Evolutionary conservation across 2,329 filamentous ascomycete species (phyloP), one percentile per base, ranked within the genome.

Genomic region (Waltergamsia citrina): DNA sequence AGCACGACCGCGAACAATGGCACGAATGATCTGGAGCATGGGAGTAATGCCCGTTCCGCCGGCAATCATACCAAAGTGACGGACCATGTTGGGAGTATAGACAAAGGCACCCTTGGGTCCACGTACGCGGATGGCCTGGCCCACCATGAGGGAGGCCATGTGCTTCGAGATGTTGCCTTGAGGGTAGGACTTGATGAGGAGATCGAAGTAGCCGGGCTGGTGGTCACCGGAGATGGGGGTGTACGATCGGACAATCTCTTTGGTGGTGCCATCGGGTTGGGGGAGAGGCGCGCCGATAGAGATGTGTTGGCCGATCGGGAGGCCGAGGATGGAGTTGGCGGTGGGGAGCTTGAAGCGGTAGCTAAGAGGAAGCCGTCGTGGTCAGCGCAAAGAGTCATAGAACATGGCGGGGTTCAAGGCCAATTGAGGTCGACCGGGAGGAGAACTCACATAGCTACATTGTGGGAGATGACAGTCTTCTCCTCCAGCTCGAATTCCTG

Each of bases 261-360:
- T 90, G 45, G 68, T 68, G 49, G 72, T 71, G 54, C 85, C 86
- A 49, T 85, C 78, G 37, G 67, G 60, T 51, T 80, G 74, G 28
- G 61, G 50, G 41, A 87, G 75, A 37, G 73, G 76, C 36, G 87
- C 90, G 46, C 83, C 85, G 54, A 98, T 86, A 42, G 90, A 95
- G 63, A 98, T 95, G 70, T 98, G 92, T 68, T 98, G 92, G 54
- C 92, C 92, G 66, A 96, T 96, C 46, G 92, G 90, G 28, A 96
- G 83, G 53, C 92, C 92, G 51, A 96, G 85, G 57, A 95, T 86
- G 46, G 84, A 76, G 49, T 69, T 81, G 26, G 79, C 65, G 33
- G 71, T 71, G 37, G 88, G 88, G 26, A 98, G 84, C 44, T 74
- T 72, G 67, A 96, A 95, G 53, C 92, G 87, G 71, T 96, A 98